Conservation (phyloP, 768 basidiomycete genomes). For the Termitomyces heimii region DNA sequence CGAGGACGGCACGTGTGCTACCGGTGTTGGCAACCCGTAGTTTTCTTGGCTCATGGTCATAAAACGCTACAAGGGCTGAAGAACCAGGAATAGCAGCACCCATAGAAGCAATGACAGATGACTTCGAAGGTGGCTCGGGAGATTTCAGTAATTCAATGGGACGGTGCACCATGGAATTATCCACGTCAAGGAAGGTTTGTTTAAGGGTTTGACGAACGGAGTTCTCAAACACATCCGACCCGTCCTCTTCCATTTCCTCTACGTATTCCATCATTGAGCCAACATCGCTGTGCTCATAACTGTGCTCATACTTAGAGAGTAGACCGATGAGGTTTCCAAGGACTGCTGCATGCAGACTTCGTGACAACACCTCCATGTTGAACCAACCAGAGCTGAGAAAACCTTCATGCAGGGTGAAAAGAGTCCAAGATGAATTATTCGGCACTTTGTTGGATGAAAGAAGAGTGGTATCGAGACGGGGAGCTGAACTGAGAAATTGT, state of each 20-base stretch:
- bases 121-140: not conserved
- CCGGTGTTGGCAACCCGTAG: constrained; percentile 2
- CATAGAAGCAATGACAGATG: not conserved
- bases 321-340: not conserved
- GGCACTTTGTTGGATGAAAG: constrained; percentile 4
- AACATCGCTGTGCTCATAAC: constrained; percentile 12
- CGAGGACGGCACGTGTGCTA: constrained; percentile 1
- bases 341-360: constrained; percentile 19
- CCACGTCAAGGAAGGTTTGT: constrained; percentile 3
- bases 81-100: not conserved
- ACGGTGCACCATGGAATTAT: not conserved
- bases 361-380: constrained; percentile 22
- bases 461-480: constrained; percentile 2
- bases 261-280: not conserved
- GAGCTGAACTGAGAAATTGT: not conserved
- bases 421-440: constrained; percentile 20
- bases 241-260: not conserved
- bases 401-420: constrained; percentile 30
- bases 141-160: not conserved
- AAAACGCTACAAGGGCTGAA: constrained; percentile 2
- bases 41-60: constrained; percentile 3
- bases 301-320: constrained; percentile 8
- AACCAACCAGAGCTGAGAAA: constrained; percentile 19
- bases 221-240: not conserved
- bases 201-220: not conserved